A percentile compares a stretch with the other conserved stretches of the same genome.
Evolutionary conservation across 352 stramenopile species (phyloP).

Genomic region (Pythium vanterpoolii): DNA sequence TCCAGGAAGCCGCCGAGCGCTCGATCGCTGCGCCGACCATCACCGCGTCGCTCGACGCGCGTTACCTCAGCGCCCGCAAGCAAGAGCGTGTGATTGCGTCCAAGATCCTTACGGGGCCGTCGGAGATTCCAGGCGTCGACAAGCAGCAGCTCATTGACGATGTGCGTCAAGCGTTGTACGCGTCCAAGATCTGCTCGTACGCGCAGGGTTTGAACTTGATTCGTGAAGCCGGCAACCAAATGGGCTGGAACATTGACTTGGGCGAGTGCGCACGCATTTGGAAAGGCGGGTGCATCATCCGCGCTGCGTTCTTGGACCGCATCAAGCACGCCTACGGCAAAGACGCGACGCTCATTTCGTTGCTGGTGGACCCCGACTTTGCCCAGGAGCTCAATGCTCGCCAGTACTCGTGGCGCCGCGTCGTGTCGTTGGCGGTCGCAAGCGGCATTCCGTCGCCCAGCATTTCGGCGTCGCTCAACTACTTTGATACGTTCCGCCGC

Average conservation of each 20-base stretch:
- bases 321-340: conserved; percentile 95
- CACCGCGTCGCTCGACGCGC: conserved; percentile 93
- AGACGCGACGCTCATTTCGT: conserved; percentile 91
- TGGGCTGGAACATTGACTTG: conserved; percentile 97
- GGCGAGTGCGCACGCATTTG: conserved; percentile 97
- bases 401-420: conserved; percentile 95
- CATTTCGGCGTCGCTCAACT: conserved; percentile 93
- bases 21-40: conserved; percentile 97
- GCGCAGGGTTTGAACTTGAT: conserved; percentile 96
- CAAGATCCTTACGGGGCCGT: conserved; percentile 92
- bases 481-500: conserved; percentile 98
- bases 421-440: conserved; percentile 95
- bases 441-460: conserved; percentile 91
- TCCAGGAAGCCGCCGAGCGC: conserved; percentile 95
- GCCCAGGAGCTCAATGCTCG: conserved; percentile 93
- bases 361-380: conserved; percentile 98
- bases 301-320: conserved; percentile 95
- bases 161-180: conserved; percentile 95
- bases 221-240: conserved; percentile 90
- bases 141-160: conserved; percentile 96
- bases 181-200: conserved; percentile 99
- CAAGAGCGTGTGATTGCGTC: conserved; percentile 93
- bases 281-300: conserved; percentile 99
- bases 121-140: conserved; percentile 90
- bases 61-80: conserved; percentile 96